Evolutionary conservation across 441 rosid species (phyloP), one percentile per base, ranked within the genome.

Genomic region (Gossypium gossypioides): DNA sequence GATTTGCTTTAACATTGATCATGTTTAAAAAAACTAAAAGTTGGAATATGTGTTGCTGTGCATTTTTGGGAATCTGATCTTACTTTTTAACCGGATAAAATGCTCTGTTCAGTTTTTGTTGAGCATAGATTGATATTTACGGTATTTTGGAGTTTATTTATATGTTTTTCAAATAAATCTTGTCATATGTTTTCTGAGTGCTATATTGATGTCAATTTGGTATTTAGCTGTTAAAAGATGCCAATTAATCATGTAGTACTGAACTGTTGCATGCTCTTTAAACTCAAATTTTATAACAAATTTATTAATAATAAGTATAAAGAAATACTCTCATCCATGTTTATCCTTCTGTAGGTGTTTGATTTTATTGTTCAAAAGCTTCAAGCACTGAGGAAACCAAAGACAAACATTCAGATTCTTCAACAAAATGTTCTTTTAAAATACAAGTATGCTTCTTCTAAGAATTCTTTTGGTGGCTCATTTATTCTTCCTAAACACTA

Each of bases 281-380:
- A 22, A 24, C 72, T 63, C 72, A 71, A 68, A 62, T 27, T 75
- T 73, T 18, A 67, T 44, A 52, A 42, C 68, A 2, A 54, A 71
- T 56, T 73, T 56, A 72, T 46, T 70, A 72, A 65, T 67, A 69
- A 32, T 48, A 16, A 72, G 78, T 3, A 2, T 32, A 52, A 8
- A 69, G 58, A 15, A 50, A 67, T 50, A 10, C 10, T 13, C 22
- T 24, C 59, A 69, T 18, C 21, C 13, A 9, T 71, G 52, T 37
- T 64, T 48, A 15, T 71, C 42, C 62, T 75, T 75, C 66, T 74
- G 32, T 81, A 96, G 99, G 96, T 91, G 65, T 96, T 90, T 88
- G 99, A 96, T 74, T 93, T 96, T 85, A 89, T 93, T 72, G 96
- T 93, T 80, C 99, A 93, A 86, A 96, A 96, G 86, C 99, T 96